Conservation (phyloP, 805 yeast species). For the Zygosaccharomyces gambellarensis region DNA sequence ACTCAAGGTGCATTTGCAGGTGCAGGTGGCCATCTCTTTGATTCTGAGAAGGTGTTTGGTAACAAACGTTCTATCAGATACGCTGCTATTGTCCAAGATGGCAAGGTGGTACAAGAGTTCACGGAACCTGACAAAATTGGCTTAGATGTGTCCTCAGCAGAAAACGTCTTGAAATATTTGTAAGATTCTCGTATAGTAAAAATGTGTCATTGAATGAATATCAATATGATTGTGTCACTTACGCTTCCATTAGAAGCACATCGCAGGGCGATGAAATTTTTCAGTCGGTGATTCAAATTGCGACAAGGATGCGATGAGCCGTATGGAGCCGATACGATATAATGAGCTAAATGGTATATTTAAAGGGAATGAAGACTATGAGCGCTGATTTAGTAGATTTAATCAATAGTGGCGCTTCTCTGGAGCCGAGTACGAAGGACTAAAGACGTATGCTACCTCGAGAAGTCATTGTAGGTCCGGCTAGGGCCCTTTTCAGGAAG, state of each 20-base stretch:
- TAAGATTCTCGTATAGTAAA: not conserved
- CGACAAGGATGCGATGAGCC: not conserved
- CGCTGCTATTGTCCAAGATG: slow-evolving; percentile 71
- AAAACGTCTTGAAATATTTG: slow-evolving; percentile 33
- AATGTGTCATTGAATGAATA: not conserved
- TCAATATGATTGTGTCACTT: not conserved
- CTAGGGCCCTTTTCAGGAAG: slow-evolving; percentile 10
- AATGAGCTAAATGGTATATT: not conserved
- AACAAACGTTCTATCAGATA: slow-evolving; percentile 68
- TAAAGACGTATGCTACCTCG: slow-evolving; percentile 8
- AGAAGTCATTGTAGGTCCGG: slow-evolving; percentile 10
- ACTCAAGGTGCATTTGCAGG: slow-evolving; percentile 68
- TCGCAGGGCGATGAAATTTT: not conserved
- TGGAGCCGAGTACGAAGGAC: too few species aligned
- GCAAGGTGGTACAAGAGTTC: slow-evolving; percentile 59
- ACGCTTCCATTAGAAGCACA: not conserved
- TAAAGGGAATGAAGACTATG: not conserved
- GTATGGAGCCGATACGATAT: not conserved
- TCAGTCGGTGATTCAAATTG: not conserved
- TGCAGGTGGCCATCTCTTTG: slow-evolving; percentile 63
- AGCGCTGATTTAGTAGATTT: not conserved
- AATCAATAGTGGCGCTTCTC: too few species aligned
- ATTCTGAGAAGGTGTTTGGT: slow-evolving; percentile 74
- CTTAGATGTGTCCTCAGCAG: slow-evolving; percentile 46
- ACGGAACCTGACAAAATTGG: slow-evolving; percentile 80